Percentiles rank a stretch among this genome's conserved stretches.
These are phyloP conservation scores for Pestalotiopsis fici DNA, from an alignment of 2,329 filamentous ascomycete genomes.

Conservation along the genomic window DNA sequence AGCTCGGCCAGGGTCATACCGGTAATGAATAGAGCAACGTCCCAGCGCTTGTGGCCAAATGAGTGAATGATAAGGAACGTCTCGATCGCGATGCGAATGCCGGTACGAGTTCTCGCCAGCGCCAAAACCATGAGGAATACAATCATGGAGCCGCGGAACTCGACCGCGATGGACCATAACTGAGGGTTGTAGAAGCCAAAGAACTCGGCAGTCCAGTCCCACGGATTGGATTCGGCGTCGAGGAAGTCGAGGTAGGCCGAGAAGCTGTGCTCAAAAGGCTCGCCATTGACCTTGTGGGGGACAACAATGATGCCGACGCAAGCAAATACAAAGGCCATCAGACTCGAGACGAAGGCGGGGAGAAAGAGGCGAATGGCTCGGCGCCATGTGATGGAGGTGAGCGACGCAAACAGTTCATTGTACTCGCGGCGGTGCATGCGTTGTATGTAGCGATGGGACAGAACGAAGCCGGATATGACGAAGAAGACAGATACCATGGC, in stretches of 20 bases:
- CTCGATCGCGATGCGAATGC: conserved; percentile 26
- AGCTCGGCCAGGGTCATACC: conserved; percentile 28
- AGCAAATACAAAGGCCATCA: conserved; percentile 32
- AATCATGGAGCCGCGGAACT: conserved; percentile 34
- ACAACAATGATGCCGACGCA: conserved; percentile 23
- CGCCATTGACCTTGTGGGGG: conserved; percentile 23
- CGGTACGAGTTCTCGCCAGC: conserved; percentile 24
- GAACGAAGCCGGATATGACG: conserved; percentile 41
- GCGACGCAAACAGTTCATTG: conserved; percentile 21
- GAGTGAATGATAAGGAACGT: conserved; percentile 21
- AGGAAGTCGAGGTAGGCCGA: conserved; percentile 26
- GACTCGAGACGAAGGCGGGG: conserved; percentile 37
- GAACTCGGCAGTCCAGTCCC: conserved; percentile 26
- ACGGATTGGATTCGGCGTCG: conserved; percentile 29
- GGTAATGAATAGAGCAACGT: conserved; percentile 28
- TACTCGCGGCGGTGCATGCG: conserved; percentile 31
- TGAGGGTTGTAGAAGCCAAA: conserved; percentile 32
- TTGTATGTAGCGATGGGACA: conserved; percentile 38
- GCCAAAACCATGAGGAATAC: conserved; percentile 31
- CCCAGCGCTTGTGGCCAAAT: conserved; percentile 29
- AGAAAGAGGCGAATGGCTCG: conserved; percentile 41
- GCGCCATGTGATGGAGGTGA: conserved; percentile 42
- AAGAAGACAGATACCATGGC: conserved; percentile 44
- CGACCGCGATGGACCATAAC: conserved; percentile 34
- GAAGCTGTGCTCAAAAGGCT: conserved; percentile 25